Percentiles rank a stretch among this genome's conserved stretches.
phyloP scores from a whole-genome alignment of 2,329 filamentous ascomycete species.

The Fusarium transvaalense region DNA sequence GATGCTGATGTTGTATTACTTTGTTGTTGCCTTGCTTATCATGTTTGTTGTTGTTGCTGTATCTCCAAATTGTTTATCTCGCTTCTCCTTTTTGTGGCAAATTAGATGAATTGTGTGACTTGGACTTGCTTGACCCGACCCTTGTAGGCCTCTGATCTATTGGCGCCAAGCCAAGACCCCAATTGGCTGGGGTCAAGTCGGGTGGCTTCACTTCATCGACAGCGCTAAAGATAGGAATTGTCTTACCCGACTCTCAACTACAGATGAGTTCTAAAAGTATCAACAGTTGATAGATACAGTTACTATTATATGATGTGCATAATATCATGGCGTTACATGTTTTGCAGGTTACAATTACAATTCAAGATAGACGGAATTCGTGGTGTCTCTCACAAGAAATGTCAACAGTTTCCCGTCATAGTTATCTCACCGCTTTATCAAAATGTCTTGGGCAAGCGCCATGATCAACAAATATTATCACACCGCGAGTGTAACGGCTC shows the following conservation, averaged over 20 bases:
- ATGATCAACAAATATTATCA: constrained; percentile 3
- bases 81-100: constrained; percentile 15
- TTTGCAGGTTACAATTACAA: too few species aligned
- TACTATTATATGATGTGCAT: background rate
- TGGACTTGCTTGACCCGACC: background rate
- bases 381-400: background rate
- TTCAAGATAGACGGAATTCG: too few species aligned
- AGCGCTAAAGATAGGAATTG: constrained; percentile 1
- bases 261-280: background rate
- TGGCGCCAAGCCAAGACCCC: background rate
- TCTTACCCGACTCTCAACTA: background rate
- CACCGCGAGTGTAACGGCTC: background rate
- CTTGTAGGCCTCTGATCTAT: background rate
- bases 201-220: constrained; percentile 7
- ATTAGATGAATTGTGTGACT: constrained; percentile 7
- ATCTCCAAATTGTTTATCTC: constrained; percentile 5
- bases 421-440: constrained; percentile 3
- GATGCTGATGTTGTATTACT: too few species aligned
- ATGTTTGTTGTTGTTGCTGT: background rate
- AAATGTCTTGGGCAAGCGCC: constrained; percentile 9
- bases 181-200: background rate
- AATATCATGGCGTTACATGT: background rate
- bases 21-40: background rate
- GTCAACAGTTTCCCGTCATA: background rate
- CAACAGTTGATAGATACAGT: background rate